Conservation (phyloP, 805 yeast genomes). For the Teunomyces funiuensis region DNA sequence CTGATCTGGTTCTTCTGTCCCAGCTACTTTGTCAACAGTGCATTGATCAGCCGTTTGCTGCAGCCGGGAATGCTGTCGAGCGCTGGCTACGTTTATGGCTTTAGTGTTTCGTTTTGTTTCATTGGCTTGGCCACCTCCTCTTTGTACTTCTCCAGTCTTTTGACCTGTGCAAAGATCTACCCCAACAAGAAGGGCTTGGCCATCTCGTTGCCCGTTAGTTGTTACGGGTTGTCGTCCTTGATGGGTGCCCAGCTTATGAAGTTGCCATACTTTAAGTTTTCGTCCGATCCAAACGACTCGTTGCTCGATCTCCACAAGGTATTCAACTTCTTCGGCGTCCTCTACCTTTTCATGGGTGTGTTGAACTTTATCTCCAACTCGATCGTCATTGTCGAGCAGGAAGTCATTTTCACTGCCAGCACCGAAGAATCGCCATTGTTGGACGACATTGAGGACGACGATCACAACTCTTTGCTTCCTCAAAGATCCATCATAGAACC, state of each 20-base stretch:
- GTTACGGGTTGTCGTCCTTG: conserved; percentile 80
- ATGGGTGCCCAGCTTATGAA: conserved; percentile 65
- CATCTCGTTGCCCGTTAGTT: conserved; percentile 84
- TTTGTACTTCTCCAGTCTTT: conserved; percentile 64
- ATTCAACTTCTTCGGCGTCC: conserved; percentile 50
- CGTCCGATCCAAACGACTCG: conserved; percentile 8
- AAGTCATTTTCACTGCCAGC: conserved; percentile 36
- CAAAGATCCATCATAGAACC: conserved; percentile 37
- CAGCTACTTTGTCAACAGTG: conserved; percentile 52
- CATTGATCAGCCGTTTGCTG: conserved; percentile 14
- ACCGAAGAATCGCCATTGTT: conserved; percentile 29
- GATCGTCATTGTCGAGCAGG: conserved; percentile 59
- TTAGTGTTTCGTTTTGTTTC: conserved; percentile 51
- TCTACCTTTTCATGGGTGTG: conserved; percentile 57
- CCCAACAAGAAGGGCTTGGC: conserved; percentile 76
- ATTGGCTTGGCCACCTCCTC: conserved; percentile 76
- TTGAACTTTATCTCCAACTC: conserved; percentile 66
- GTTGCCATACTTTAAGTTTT: conserved; percentile 32
- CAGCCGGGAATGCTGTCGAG: conserved; percentile 1
- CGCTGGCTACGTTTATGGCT: conserved; percentile 18
- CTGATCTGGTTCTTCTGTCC: conserved; percentile 65
- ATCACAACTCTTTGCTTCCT: conserved; percentile 24
- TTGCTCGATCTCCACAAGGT: conserved; percentile 50
- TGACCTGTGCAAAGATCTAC: conserved; percentile 84
- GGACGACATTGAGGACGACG: conserved; percentile 9